Conservation (phyloP, 1,284 basidiomycete species). For the Ganoderma lucidum region DNA sequence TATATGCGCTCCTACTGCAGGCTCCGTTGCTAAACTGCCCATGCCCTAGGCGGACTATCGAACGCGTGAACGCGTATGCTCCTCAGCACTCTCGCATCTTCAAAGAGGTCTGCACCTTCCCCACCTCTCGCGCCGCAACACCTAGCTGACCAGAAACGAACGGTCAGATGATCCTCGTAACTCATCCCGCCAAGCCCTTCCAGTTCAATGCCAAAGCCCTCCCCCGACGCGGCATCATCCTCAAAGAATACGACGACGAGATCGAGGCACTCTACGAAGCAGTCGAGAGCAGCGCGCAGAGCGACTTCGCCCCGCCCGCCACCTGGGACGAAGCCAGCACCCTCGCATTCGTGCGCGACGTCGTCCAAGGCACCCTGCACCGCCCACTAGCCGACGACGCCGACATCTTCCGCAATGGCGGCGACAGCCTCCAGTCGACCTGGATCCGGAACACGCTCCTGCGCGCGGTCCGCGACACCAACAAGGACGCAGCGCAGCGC, state of each 20-base stretch:
- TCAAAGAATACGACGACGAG: conserved; percentile 45
- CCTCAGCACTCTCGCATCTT: conserved; percentile 52
- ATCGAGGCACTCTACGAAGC: conserved; percentile 45
- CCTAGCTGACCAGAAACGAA: not conserved
- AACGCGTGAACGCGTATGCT: conserved; percentile 49
- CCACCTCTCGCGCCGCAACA: not conserved
- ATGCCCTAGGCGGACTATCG: conserved; percentile 44
- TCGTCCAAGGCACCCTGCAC: conserved; percentile 39
- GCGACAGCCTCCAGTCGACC: conserved; percentile 52
- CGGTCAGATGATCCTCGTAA: conserved; percentile 45
- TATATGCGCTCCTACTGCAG: not conserved
- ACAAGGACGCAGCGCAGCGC: conserved; percentile 32
- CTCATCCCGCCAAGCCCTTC: conserved; percentile 44
- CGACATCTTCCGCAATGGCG: conserved; percentile 51
- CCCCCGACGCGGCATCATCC: conserved; percentile 41
- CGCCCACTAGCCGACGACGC: conserved; percentile 38
- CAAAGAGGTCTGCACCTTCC: conserved; percentile 38
- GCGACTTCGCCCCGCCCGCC: conserved; percentile 38
- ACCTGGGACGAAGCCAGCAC: conserved; percentile 40
- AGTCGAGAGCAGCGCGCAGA: conserved; percentile 39
- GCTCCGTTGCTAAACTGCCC: not conserved
- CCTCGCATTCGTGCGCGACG: conserved; percentile 38
- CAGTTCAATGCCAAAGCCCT: conserved; percentile 47
- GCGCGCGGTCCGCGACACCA: conserved; percentile 42
- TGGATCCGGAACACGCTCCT: conserved; percentile 50